A percentile compares a stretch with the other conserved stretches of the same genome.
Evolutionary conservation across 345 rosid species (phyloP).

Genomic region (Trapa bicornis): DNA sequence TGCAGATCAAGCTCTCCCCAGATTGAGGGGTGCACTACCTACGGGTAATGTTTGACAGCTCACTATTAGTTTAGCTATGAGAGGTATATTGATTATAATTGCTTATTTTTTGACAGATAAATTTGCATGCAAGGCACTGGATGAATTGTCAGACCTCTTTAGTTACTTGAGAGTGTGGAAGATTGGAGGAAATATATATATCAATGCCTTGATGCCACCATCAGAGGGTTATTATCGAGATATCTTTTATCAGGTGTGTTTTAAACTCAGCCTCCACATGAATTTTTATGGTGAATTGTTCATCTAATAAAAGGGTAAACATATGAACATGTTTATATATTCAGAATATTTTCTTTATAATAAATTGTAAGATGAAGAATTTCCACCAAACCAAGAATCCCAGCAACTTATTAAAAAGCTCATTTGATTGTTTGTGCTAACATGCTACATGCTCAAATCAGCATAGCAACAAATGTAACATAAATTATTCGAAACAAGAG

Average conservation of each 20-base stretch:
- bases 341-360: not conserved
- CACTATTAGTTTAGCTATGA: not conserved
- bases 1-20: conserved; percentile 87
- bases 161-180: conserved; percentile 75
- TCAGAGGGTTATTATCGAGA: conserved; percentile 71
- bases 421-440: not conserved
- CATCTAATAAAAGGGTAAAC: not conserved
- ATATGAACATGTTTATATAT: not conserved
- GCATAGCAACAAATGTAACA: not conserved
- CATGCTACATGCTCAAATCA: not conserved
- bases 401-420: not conserved
- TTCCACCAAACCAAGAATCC: not conserved
- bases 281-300: not conserved
- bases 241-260: conserved; percentile 72
- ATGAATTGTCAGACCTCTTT: conserved; percentile 69
- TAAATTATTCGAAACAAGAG: not conserved
- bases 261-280: not conserved
- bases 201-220: conserved; percentile 86
- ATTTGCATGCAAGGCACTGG: conserved; percentile 66
- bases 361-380: not conserved
- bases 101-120: conserved; percentile 45
- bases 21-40: conserved; percentile 88
- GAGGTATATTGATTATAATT: conserved; percentile 4
- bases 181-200: conserved; percentile 57
- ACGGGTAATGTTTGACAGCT: conserved; percentile 34